A percentile compares a stretch with the other conserved stretches of the same genome.
Evolutionary conservation across 179 eudicot genomes (phyloP).

Genomic region (Silene noctiflora): DNA sequence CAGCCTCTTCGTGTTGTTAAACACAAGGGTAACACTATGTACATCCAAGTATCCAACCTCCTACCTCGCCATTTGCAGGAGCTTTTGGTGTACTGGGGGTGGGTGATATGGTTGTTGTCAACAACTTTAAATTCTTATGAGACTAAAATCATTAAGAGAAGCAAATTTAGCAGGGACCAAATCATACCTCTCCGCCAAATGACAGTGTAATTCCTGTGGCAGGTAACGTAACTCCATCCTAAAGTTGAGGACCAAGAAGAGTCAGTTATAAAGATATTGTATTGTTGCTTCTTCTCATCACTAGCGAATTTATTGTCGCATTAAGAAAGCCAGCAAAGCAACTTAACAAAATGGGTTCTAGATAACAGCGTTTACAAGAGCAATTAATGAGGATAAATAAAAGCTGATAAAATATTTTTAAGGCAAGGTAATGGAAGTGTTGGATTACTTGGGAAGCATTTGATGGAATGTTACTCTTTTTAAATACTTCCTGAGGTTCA

Average conservation of each 20-base stretch:
- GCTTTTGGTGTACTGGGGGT: background rate
- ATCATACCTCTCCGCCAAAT: slow-evolving; percentile 87
- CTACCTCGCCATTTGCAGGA: background rate
- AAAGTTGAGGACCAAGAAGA: slow-evolving; percentile 26
- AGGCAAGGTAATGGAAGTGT: no score
- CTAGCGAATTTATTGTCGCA: background rate
- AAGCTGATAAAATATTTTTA: no score
- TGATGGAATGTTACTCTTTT: no score
- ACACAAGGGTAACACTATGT: background rate
- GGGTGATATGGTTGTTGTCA: background rate
- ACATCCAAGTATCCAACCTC: background rate
- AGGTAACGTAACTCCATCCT: slow-evolving; percentile 97
- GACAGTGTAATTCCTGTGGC: slow-evolving; percentile 69
- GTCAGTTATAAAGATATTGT: background rate
- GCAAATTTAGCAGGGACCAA: slow-evolving; percentile 1
- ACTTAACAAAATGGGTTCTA: background rate
- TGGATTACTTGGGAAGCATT: no score
- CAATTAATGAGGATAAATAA: no score
- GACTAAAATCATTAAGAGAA: slow-evolving; percentile 1
- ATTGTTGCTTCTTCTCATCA: background rate
- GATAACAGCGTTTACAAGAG: background rate
- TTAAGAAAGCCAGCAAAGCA: background rate
- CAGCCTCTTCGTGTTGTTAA: background rate
- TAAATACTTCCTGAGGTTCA: no score
- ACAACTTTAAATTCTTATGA: background rate